Conservation (phyloP, 2,329 filamentous ascomycete genomes). For the Claviceps sorghi region DNA sequence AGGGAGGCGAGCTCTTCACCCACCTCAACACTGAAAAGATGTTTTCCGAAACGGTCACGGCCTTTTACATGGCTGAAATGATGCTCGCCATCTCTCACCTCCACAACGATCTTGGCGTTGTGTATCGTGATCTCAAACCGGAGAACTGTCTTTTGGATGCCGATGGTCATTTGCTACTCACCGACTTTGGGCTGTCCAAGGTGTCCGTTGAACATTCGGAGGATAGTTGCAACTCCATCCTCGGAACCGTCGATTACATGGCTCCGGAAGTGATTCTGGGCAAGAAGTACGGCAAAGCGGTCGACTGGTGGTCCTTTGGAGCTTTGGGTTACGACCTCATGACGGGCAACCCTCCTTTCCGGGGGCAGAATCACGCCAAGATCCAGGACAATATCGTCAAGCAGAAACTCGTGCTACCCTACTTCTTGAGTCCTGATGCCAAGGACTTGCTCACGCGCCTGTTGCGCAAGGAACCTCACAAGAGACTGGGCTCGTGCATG, state of each 20-base stretch:
- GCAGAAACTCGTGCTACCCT: constrained; percentile 77
- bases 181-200: constrained; percentile 94
- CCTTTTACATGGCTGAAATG: constrained; percentile 99
- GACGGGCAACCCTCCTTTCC: constrained; percentile 83
- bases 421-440: constrained; percentile 79
- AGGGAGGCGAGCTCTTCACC: constrained; percentile 94
- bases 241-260: constrained; percentile 98
- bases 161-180: constrained; percentile 83
- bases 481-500: constrained; percentile 78
- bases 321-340: constrained; percentile 85
- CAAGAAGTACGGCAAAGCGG: constrained; percentile 79
- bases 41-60: constrained; percentile 77
- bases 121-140: constrained; percentile 94
- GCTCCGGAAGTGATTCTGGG: constrained; percentile 86
- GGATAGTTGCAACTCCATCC: constrained; percentile 68
- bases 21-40: constrained; percentile 87
- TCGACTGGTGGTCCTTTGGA: constrained; percentile 98
- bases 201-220: constrained; percentile 53
- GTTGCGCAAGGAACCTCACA: constrained; percentile 79
- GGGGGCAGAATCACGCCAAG: constrained; percentile 80
- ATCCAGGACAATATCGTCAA: constrained; percentile 93
- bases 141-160: constrained; percentile 92
- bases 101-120: constrained; percentile 79
- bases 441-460: constrained; percentile 87
- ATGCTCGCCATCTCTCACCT: constrained; percentile 85